These are phyloP conservation scores for Rhododendron henanense DNA, from an alignment of 148 eudicot species.

Conservation along the genomic window DNA sequence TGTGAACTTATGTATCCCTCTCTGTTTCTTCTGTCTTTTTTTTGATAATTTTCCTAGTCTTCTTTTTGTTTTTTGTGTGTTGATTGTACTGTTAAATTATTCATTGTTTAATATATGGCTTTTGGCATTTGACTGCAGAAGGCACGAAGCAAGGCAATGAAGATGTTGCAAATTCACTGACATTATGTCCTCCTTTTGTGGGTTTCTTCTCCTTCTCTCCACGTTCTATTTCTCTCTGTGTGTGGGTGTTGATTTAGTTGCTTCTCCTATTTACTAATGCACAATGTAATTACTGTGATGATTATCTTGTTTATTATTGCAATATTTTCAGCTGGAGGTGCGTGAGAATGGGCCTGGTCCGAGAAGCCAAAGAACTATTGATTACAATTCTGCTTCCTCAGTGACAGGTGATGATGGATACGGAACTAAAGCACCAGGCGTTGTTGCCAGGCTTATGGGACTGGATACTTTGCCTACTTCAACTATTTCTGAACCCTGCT, in stretches of 20 bases:
- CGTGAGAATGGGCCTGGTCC: conserved; percentile 40
- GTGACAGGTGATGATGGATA: conserved; percentile 52
- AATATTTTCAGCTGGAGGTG: conserved; percentile 40
- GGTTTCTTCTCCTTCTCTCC: conserved; percentile 35
- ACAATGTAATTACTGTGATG: neutral
- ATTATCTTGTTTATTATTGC: conserved; percentile 12
- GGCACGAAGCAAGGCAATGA: conserved; percentile 54
- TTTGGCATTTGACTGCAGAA: conserved; percentile 31
- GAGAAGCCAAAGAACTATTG: conserved; percentile 34
- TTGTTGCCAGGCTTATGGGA: conserved; percentile 99
- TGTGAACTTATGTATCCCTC: neutral
- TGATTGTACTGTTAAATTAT: neutral
- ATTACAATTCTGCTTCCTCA: conserved; percentile 38
- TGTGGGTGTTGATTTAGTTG: neutral
- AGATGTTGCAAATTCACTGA: conserved; percentile 31
- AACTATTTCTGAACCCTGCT: conserved; percentile 44
- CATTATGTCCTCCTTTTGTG: conserved; percentile 39
- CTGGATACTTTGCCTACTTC: conserved; percentile 79
- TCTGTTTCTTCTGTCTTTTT: neutral
- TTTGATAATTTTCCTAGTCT: neutral
- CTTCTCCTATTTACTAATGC: neutral
- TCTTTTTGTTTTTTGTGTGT: neutral
- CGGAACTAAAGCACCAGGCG: conserved; percentile 73
- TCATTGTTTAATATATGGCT: conserved; percentile 4
- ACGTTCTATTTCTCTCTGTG: neutral